Evolutionary conservation across 2,329 filamentous ascomycete genomes (phyloP).

Genomic region (Botrytis fabae): DNA sequence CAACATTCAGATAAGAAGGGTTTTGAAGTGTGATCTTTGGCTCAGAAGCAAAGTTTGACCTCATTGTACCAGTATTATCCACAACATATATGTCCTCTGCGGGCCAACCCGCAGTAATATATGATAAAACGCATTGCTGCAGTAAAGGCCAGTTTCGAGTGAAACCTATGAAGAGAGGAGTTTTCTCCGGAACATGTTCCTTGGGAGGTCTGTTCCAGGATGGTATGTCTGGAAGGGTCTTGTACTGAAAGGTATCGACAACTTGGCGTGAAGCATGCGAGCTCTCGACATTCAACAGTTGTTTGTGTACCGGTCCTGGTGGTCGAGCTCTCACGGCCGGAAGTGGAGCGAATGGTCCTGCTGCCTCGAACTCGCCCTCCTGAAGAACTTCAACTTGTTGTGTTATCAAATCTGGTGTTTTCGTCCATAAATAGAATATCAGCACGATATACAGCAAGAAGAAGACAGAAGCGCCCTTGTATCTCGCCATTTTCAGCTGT

Average conservation of each 20-base stretch:
- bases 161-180: conserved; percentile 60
- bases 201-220: conserved; percentile 47
- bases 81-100: conserved; percentile 56
- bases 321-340: conserved; percentile 11
- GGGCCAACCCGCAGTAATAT: conserved; percentile 61
- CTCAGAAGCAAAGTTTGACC: conserved; percentile 49
- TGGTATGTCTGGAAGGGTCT: conserved; percentile 1
- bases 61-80: conserved; percentile 59
- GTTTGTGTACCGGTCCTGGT: conserved; percentile 14
- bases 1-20: conserved; percentile 57
- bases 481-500: neutral
- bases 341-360: neutral
- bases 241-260: conserved; percentile 10
- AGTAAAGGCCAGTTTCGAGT: conserved; percentile 57
- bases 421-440: conserved; percentile 3
- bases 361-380: neutral
- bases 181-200: conserved; percentile 44
- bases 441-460: neutral
- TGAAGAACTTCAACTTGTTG: neutral
- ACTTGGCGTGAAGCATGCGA: neutral
- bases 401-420: neutral
- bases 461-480: neutral
- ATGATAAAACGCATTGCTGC: conserved; percentile 55
- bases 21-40: conserved; percentile 53
- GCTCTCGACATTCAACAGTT: neutral